Evolutionary conservation across 2,329 filamentous ascomycete genomes (phyloP).

Genomic region (Xylariaceae sp.): DNA sequence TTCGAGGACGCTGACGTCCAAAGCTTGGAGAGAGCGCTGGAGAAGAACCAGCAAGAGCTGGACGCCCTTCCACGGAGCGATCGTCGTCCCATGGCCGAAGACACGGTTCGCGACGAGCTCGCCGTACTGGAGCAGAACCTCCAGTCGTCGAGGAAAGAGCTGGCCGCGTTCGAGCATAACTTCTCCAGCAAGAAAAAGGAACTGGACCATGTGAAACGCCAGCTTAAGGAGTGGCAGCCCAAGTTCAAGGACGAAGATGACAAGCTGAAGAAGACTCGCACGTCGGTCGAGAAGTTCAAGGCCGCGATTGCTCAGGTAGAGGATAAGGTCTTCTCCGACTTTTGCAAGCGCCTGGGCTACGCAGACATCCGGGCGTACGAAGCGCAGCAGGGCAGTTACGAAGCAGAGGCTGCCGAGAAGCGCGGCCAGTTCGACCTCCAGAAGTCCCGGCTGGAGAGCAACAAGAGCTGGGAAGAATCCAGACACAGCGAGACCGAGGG

Average conservation of each 20-base stretch:
- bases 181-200: conserved; percentile 79
- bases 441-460: conserved; percentile 64
- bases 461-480: conserved; percentile 51
- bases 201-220: conserved; percentile 63
- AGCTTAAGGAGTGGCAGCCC: conserved; percentile 70
- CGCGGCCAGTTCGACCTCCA: conserved; percentile 83
- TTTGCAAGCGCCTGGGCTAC: conserved; percentile 84
- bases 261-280: conserved; percentile 56
- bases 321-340: conserved; percentile 78
- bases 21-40: conserved; percentile 69
- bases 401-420: conserved; percentile 84
- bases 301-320: conserved; percentile 72
- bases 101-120: conserved; percentile 73
- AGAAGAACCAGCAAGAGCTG: conserved; percentile 73
- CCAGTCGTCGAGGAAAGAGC: conserved; percentile 65
- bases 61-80: conserved; percentile 74
- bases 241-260: conserved; percentile 69
- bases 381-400: conserved; percentile 82
- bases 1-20: conserved; percentile 91
- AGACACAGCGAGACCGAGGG: conserved; percentile 54
- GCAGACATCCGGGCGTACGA: conserved; percentile 88
- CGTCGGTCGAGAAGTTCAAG: conserved; percentile 48
- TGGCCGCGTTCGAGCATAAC: conserved; percentile 75
- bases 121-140: conserved; percentile 73
- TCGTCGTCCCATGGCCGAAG: conserved; percentile 70